phyloP scores from a whole-genome alignment of 2,329 filamentous ascomycete genomes.

The Fusarium lyarnte region DNA sequence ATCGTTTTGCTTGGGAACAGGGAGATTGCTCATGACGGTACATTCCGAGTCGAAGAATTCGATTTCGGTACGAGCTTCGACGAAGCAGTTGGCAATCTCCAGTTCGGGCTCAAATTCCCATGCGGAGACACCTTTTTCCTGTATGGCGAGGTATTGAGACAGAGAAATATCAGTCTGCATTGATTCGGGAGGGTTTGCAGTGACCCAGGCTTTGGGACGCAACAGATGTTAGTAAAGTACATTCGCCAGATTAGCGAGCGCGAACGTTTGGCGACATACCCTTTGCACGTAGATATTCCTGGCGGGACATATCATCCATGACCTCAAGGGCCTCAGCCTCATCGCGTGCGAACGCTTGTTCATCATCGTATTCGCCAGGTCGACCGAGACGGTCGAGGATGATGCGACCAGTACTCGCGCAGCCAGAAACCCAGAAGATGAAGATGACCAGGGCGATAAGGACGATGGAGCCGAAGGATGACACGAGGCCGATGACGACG shows the following conservation, averaged over 20 bases:
- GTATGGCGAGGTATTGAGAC: constrained; percentile 96
- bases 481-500: constrained; percentile 93
- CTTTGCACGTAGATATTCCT: constrained; percentile 94
- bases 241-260: not conserved
- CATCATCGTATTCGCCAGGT: constrained; percentile 97
- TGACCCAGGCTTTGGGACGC: constrained; percentile 77
- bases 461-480: constrained; percentile 90
- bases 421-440: constrained; percentile 81
- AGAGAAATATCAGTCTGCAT: constrained; percentile 96
- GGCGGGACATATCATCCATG: constrained; percentile 93
- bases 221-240: constrained; percentile 27
- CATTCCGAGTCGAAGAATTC: constrained; percentile 99
- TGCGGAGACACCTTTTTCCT: constrained; percentile 99
- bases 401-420: constrained; percentile 84
- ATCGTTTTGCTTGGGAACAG: constrained; percentile 98
- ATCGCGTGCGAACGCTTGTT: constrained; percentile 91
- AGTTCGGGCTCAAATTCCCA: constrained; percentile 99
- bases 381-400: constrained; percentile 91
- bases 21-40: constrained; percentile 95
- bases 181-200: constrained; percentile 94
- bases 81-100: constrained; percentile 98
- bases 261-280: constrained; percentile 63
- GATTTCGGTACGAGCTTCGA: constrained; percentile 94
- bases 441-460: constrained; percentile 88
- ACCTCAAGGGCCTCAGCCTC: constrained; percentile 93